phyloP scores from a whole-genome alignment of 1,284 basidiomycete genomes.

The Microbotryum intermedium region DNA sequence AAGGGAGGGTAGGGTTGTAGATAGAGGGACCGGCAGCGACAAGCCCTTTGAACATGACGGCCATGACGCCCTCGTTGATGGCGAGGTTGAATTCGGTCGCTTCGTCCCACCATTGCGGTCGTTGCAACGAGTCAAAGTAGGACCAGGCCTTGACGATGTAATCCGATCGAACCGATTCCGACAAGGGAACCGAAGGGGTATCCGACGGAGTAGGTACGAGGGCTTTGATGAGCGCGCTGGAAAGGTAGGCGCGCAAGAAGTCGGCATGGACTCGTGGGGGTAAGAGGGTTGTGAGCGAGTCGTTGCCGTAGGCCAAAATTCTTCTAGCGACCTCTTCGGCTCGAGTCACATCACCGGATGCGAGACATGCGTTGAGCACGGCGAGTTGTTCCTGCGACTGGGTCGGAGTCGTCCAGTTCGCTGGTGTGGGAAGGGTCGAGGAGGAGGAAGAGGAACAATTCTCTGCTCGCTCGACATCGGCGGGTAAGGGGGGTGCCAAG shows the following conservation, averaged over 20 bases:
- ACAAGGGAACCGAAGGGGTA: no score
- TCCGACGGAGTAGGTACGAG: not conserved
- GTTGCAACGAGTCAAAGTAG: constrained; percentile 30
- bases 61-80: constrained; percentile 28
- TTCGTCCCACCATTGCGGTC: constrained; percentile 15
- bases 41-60: constrained; percentile 33
- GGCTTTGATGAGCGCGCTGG: constrained; percentile 14
- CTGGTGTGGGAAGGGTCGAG: constrained; percentile 31
- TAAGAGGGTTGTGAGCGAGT: constrained; percentile 11
- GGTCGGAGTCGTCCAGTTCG: constrained; percentile 39
- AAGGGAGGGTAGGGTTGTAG: constrained; percentile 13
- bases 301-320: constrained; percentile 7
- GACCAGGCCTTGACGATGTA: constrained; percentile 29
- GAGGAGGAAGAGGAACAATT: not conserved
- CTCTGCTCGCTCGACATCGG: constrained; percentile 10
- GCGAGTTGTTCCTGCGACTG: constrained; percentile 58
- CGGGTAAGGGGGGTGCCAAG: constrained; percentile 25
- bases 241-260: constrained; percentile 31
- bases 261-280: constrained; percentile 30
- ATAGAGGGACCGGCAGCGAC: constrained; percentile 14
- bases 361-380: constrained; percentile 68
- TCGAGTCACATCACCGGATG: constrained; percentile 53
- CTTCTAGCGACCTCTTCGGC: constrained; percentile 31
- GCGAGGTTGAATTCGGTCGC: constrained; percentile 8
- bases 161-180: not conserved